Conservation (phyloP, 2,329 filamentous ascomycete genomes). For the Eutypa lata region DNA sequence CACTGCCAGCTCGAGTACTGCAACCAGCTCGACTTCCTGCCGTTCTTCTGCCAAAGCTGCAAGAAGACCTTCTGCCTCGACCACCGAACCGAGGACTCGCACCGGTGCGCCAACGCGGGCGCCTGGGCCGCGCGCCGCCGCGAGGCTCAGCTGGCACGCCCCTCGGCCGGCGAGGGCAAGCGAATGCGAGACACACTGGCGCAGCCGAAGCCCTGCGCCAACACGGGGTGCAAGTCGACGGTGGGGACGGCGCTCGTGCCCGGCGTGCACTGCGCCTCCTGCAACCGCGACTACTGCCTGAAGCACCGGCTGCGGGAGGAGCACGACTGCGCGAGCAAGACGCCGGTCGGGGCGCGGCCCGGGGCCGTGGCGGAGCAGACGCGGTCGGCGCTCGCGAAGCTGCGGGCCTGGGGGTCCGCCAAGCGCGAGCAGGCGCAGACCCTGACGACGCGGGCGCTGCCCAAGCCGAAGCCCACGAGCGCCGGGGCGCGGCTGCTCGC, state of each 20-base stretch:
- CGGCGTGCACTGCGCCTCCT: conserved; percentile 68
- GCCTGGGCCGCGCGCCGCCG: conserved; percentile 60
- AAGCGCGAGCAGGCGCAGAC: conserved; percentile 67
- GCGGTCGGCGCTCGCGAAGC: conserved; percentile 68
- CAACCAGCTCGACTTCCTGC: conserved; percentile 92
- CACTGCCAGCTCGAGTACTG: conserved; percentile 93
- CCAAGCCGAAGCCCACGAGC: conserved; percentile 61
- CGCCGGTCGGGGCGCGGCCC: conserved; percentile 50
- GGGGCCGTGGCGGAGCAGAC: conserved; percentile 59
- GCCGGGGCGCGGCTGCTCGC: conserved; percentile 65
- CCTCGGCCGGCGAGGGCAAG: conserved; percentile 52
- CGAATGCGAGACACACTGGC: conserved; percentile 53
- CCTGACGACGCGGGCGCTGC: conserved; percentile 54
- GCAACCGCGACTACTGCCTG: conserved; percentile 73
- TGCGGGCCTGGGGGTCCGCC: conserved; percentile 76
- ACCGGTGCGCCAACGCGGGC: conserved; percentile 62
- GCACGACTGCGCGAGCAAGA: conserved; percentile 78
- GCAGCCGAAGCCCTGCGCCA: conserved; percentile 65
- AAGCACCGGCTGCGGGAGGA: conserved; percentile 75
- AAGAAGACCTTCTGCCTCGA: conserved; percentile 84
- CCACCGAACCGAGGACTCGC: conserved; percentile 81
- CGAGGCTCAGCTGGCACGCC: conserved; percentile 49
- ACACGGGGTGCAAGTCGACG: conserved; percentile 63
- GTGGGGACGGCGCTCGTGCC: conserved; percentile 67
- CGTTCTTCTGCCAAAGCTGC: conserved; percentile 91